Base-by-base conservation (phyloP, 2,329 filamentous ascomycete genomes). In the Graphilbum sp. region DNA sequence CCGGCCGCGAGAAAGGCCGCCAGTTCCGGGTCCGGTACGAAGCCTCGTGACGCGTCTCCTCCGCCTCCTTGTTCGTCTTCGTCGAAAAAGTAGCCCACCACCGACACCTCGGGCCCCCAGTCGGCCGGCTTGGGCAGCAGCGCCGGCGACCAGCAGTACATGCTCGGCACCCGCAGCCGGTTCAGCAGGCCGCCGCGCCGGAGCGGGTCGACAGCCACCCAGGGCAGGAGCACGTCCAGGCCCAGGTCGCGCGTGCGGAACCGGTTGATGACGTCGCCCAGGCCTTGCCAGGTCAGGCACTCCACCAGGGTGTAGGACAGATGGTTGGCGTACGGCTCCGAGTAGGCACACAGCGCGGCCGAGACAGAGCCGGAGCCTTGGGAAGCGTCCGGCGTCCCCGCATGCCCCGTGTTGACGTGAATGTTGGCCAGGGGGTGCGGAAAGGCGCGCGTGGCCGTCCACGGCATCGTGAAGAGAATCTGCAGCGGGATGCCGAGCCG, bases 401-500 rank as follows among this genome's bases (percentile, higher is more conserved):
- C n/a, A n/a, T n/a, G n/a, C n/a, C n/a, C n/a, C n/a, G n/a, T n/a
- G n/a, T 32, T 32, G 12, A 17, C 35, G 37, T 1, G 77, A 74
- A 93, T 77, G 45, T 90, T 88, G 0, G 85, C 84, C 19, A 94
- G 63, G 0, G 86, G 86, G 49, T 94, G 86, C 0, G 84, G 82
- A 46, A 93, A 93, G 0, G 79, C 72, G 52, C 83, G 75, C 0
- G 86, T 93, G 0, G 85, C 79, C 1, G 82, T 82, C 79, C 84
- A 93, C 0, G 86, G 86, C 84, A 94, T 93, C 2, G 86, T 94
- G 58, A 93, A 94, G 81, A 93, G 92, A 56, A 93, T 73, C 48
- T 86, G 80, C 9, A 85, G 52, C 0, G 80, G 80, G 35, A 85
- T 74, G 0, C 78, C 79, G 48, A 85, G 56, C 54, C 79, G 81